These are phyloP conservation scores for Annona squamosa DNA, from an alignment of 164 flowering plant genomes.

Conservation along the genomic window DNA sequence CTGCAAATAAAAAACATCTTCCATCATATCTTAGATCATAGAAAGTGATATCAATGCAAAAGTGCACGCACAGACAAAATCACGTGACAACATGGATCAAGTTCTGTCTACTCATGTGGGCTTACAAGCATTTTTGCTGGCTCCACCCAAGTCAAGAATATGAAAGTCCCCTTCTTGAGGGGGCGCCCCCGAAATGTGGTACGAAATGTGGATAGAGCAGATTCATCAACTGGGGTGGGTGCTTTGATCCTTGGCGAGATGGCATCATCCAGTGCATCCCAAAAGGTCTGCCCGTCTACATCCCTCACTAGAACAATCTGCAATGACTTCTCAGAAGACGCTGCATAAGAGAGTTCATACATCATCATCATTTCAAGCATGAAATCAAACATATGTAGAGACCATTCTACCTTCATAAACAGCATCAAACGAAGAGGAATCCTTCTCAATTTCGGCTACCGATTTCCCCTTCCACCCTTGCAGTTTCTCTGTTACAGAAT, in stretches of 20 bases:
- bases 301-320: conserved; percentile 85
- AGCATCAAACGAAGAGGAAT: conserved; percentile 36
- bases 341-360: conserved; percentile 29
- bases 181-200: conserved; percentile 56
- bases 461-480: conserved; percentile 49
- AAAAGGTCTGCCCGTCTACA: conserved; percentile 87
- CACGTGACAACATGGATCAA: no score
- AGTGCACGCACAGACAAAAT: neutral
- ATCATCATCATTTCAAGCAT: conserved; percentile 9
- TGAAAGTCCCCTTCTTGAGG: conserved; percentile 71
- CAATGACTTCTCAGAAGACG: conserved; percentile 64
- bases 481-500: conserved; percentile 26
- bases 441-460: conserved; percentile 35
- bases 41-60: neutral
- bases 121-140: conserved; percentile 76
- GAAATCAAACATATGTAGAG: neutral
- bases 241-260: conserved; percentile 68
- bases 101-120: neutral
- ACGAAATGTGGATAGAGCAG: conserved; percentile 69
- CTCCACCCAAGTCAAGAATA: conserved; percentile 73
- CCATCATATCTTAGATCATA: neutral
- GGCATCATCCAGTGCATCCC: conserved; percentile 87
- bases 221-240: conserved; percentile 47
- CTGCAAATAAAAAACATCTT: conserved; percentile 26
- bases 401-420: conserved; percentile 46